Percentiles rank a stretch among this genome's conserved stretches.
Evolutionary conservation across 2,329 filamentous ascomycete species (phyloP).

Genomic region (Arthroderma sp.): DNA sequence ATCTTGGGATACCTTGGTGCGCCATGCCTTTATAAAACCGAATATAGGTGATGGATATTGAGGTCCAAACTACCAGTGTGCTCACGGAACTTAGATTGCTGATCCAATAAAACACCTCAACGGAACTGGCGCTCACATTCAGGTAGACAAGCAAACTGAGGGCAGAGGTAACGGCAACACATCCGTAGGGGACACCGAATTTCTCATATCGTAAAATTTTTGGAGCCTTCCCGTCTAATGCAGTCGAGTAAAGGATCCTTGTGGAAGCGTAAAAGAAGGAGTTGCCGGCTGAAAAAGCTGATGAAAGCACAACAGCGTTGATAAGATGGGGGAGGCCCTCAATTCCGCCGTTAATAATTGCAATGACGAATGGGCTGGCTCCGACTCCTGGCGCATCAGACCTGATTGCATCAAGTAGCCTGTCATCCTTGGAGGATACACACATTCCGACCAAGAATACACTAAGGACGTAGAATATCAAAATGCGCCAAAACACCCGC

Average conservation of each 20-base stretch:
- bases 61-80: constrained; percentile 8
- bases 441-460: constrained; percentile 25
- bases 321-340: constrained; percentile 25
- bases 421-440: constrained; percentile 24
- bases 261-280: constrained; percentile 26
- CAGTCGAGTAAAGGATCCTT: constrained; percentile 26
- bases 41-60: constrained; percentile 41
- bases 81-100: constrained; percentile 11
- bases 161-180: constrained; percentile 6
- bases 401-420: constrained; percentile 21
- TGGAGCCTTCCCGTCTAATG: constrained; percentile 27
- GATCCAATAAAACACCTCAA: constrained; percentile 11
- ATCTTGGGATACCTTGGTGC: constrained; percentile 52
- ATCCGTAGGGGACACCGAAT: constrained; percentile 9
- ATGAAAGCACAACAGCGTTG: constrained; percentile 29
- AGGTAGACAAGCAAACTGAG: constrained; percentile 9
- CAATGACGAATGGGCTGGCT: constrained; percentile 42
- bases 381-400: constrained; percentile 24
- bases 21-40: constrained; percentile 54
- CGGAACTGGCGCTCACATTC: constrained; percentile 7
- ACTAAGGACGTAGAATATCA: constrained; percentile 27
- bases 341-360: constrained; percentile 34
- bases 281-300: constrained; percentile 32
- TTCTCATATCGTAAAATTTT: constrained; percentile 15
- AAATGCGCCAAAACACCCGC: constrained; percentile 33